These are phyloP conservation scores for Vanrija pseudolonga DNA, from an alignment of 1,284 basidiomycete genomes.

Conservation along the genomic window DNA sequence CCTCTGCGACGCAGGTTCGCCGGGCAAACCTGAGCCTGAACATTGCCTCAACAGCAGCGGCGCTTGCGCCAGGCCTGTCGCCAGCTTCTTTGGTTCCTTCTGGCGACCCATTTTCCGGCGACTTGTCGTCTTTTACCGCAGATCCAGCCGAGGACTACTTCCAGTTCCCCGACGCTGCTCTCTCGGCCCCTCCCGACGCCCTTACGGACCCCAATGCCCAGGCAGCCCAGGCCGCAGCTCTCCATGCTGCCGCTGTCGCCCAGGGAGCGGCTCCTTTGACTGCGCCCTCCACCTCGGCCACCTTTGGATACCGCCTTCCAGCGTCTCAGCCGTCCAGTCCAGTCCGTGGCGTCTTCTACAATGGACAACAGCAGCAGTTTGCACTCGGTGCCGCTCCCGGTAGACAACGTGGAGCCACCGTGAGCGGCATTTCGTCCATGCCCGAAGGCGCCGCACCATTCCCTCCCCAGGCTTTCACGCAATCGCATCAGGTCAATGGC, in stretches of 20 bases:
- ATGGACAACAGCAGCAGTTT: constrained; percentile 22
- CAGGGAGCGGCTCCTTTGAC: constrained; percentile 2
- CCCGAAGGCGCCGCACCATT: neutral
- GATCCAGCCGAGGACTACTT: constrained; percentile 39
- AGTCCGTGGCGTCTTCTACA: constrained; percentile 28
- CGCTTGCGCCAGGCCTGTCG: constrained; percentile 25
- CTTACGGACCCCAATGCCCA: neutral
- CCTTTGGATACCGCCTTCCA: constrained; percentile 29
- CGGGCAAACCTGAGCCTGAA: constrained; percentile 40
- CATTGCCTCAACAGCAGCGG: constrained; percentile 14
- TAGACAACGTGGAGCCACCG: constrained; percentile 40
- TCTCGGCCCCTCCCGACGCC: constrained; percentile 7
- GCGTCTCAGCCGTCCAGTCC: constrained; percentile 44
- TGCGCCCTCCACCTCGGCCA: constrained; percentile 7
- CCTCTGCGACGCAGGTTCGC: constrained; percentile 8
- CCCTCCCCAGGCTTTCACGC: constrained; percentile 4
- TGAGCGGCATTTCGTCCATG: constrained; percentile 36
- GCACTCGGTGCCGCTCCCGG: constrained; percentile 15
- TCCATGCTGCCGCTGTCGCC: neutral
- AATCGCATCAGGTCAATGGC: neutral
- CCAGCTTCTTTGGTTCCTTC: constrained; percentile 34
- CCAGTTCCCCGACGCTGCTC: constrained; percentile 27
- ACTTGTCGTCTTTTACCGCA: constrained; percentile 15
- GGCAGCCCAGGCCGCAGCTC: neutral
- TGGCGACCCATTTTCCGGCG: constrained; percentile 38